Percentiles rank a stretch among this genome's conserved stretches.
Conservation (phyloP, 306 rosid genomes). For the Alnus glutinosa region DNA sequence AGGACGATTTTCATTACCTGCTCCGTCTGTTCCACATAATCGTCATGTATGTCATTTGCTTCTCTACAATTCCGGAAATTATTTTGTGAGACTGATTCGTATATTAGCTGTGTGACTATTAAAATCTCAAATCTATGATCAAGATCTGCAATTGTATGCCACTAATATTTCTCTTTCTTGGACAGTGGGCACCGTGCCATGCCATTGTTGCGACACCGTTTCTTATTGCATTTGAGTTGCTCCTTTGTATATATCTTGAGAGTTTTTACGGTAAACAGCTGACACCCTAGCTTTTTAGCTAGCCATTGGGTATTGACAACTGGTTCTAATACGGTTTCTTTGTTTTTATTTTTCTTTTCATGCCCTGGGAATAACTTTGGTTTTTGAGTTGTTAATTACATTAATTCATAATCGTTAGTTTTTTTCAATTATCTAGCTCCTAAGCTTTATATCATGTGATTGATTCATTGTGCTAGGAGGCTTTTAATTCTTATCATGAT, state of each 20-base stretch:
- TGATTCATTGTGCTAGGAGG: slow-evolving; percentile 6
- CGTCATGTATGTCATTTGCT: slow-evolving; percentile 64
- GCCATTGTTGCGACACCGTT: slow-evolving; percentile 86
- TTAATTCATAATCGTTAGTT: neutral
- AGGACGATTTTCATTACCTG: slow-evolving; percentile 98
- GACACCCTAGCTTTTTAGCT: slow-evolving; percentile 13
- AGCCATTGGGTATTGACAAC: slow-evolving; percentile 10
- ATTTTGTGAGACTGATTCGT: slow-evolving; percentile 19
- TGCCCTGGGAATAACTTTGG: neutral
- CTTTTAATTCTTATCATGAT: slow-evolving; percentile 9
- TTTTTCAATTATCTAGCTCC: neutral
- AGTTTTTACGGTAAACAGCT: slow-evolving; percentile 62
- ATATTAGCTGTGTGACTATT: neutral
- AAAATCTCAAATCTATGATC: slow-evolving; percentile 1
- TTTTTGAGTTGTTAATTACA: slow-evolving; percentile 1
- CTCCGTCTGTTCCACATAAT: slow-evolving; percentile 93
- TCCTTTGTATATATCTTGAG: slow-evolving; percentile 96
- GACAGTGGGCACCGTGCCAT: slow-evolving; percentile 99
- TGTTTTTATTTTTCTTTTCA: neutral
- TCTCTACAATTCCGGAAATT: slow-evolving; percentile 19
- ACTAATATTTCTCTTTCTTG: slow-evolving; percentile 44
- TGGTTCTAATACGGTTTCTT: slow-evolving; percentile 16
- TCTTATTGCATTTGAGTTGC: slow-evolving; percentile 94
- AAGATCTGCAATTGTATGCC: slow-evolving; percentile 5
- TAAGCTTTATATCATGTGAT: slow-evolving; percentile 16